Percentiles rank a stretch among this genome's conserved stretches.
Evolutionary conservation across 345 rosid species (phyloP).

Genomic region (Toxicodendron radicans): DNA sequence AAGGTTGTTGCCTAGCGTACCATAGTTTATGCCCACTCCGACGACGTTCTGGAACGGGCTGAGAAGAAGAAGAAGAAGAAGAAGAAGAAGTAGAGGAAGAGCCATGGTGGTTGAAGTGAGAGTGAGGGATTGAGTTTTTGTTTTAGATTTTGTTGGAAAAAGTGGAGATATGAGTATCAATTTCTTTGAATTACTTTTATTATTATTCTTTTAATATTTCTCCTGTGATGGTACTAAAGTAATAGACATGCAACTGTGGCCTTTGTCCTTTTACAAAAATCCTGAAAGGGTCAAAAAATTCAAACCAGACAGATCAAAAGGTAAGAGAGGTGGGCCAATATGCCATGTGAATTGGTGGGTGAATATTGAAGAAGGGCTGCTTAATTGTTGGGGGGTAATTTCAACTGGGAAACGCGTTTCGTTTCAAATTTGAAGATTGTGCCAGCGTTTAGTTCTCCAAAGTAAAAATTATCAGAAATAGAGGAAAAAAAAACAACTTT

Average conservation of each 20-base stretch:
- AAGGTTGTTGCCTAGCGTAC: constrained; percentile 67
- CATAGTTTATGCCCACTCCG: constrained; percentile 62
- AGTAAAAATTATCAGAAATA: neutral
- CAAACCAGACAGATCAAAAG: constrained; percentile 25
- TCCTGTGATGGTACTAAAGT: no score
- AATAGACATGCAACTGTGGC: neutral
- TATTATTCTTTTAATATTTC: no score
- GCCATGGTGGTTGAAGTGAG: constrained; percentile 20
- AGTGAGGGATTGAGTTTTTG: no score
- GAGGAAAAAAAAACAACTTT: neutral
- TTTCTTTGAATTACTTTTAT: no score
- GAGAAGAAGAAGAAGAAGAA: constrained; percentile 21
- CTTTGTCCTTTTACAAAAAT: neutral
- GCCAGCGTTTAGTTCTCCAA: constrained; percentile 12
- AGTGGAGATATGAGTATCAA: neutral
- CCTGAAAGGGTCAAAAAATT: constrained; percentile 1
- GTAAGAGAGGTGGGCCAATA: neutral
- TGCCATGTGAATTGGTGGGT: neutral
- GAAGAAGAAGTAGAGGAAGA: constrained; percentile 12
- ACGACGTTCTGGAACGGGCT: neutral
- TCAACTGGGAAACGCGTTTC: neutral
- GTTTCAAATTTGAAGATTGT: neutral
- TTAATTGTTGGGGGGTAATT: neutral
- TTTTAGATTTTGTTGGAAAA: neutral
- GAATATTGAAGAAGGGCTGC: no score